Evolutionary conservation across 2,329 filamentous ascomycete genomes (phyloP).

Genomic region (Fusarium illudens): DNA sequence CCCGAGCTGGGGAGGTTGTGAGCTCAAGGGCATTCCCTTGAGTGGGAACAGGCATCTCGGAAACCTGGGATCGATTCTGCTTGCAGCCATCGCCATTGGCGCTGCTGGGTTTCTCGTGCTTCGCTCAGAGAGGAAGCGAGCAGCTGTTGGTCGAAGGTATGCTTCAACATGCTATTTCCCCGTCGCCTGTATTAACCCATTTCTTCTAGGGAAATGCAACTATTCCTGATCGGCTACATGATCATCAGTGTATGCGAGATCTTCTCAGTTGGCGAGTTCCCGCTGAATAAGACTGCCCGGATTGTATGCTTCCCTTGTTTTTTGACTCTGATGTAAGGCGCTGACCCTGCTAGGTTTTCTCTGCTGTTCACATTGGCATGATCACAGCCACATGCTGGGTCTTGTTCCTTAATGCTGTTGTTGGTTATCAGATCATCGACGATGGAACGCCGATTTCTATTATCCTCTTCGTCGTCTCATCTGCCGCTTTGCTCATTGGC

Average conservation of each 20-base stretch:
- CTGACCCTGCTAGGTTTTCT: slow-evolving; percentile 72
- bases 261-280: slow-evolving; percentile 92
- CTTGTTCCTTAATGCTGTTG: slow-evolving; percentile 87
- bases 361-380: slow-evolving; percentile 87
- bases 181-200: slow-evolving; percentile 9
- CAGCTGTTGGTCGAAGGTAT: slow-evolving; percentile 91
- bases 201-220: slow-evolving; percentile 84
- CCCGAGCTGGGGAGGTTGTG: slow-evolving; percentile 71
- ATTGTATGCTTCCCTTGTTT: slow-evolving; percentile 63
- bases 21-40: slow-evolving; percentile 78
- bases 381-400: slow-evolving; percentile 92
- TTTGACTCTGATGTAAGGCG: background rate
- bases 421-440: slow-evolving; percentile 93
- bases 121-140: slow-evolving; percentile 87
- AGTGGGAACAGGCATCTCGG: slow-evolving; percentile 72
- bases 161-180: slow-evolving; percentile 4
- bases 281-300: slow-evolving; percentile 73
- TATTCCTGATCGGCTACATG: slow-evolving; percentile 88
- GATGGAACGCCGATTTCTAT: slow-evolving; percentile 90
- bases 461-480: slow-evolving; percentile 76
- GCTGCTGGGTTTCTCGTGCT: slow-evolving; percentile 73
- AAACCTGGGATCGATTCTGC: slow-evolving; percentile 91
- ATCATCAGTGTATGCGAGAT: slow-evolving; percentile 94
- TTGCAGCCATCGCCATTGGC: slow-evolving; percentile 80
- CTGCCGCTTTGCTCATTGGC: slow-evolving; percentile 78